Evolutionary conservation across 768 basidiomycete genomes (phyloP).

Genomic region (Boletus speciosus): DNA sequence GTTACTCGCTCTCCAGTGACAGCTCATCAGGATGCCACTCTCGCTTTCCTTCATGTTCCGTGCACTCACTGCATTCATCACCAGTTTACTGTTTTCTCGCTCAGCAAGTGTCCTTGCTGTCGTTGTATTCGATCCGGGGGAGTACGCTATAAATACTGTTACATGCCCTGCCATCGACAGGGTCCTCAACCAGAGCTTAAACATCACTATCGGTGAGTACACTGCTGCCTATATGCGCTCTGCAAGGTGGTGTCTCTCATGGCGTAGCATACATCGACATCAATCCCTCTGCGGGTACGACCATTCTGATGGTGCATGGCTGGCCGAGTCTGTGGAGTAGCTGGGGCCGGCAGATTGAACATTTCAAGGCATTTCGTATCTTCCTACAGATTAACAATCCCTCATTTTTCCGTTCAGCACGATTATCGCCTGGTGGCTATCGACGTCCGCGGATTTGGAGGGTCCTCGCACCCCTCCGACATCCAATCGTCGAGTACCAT

Average conservation of each 20-base stretch:
- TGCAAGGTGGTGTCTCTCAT: background rate
- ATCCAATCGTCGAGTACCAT: slow-evolving; percentile 54
- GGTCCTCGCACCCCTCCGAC: slow-evolving; percentile 64
- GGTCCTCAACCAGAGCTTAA: slow-evolving; percentile 27
- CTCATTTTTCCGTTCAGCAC: slow-evolving; percentile 33
- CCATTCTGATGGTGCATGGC: slow-evolving; percentile 70
- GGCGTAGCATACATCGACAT: slow-evolving; percentile 59
- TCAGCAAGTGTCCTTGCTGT: background rate
- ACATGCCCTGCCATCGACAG: slow-evolving; percentile 44
- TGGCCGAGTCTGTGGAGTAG: slow-evolving; percentile 78
- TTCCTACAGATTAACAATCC: no score
- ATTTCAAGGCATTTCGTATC: slow-evolving; percentile 47
- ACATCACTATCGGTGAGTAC: slow-evolving; percentile 46
- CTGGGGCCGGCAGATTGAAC: slow-evolving; percentile 69
- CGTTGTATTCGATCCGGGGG: slow-evolving; percentile 36
- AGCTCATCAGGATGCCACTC: background rate
- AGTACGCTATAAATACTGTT: slow-evolving; percentile 33
- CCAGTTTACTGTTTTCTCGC: background rate
- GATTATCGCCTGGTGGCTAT: slow-evolving; percentile 62
- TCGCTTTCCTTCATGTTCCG: background rate
- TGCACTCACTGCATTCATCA: background rate
- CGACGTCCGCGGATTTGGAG: slow-evolving; percentile 68
- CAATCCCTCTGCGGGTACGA: slow-evolving; percentile 48
- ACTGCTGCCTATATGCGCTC: slow-evolving; percentile 6
- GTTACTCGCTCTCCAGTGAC: no score